These are phyloP conservation scores for Leishmania arabica DNA, from an alignment of 208 protist species.

Conservation along the genomic window DNA sequence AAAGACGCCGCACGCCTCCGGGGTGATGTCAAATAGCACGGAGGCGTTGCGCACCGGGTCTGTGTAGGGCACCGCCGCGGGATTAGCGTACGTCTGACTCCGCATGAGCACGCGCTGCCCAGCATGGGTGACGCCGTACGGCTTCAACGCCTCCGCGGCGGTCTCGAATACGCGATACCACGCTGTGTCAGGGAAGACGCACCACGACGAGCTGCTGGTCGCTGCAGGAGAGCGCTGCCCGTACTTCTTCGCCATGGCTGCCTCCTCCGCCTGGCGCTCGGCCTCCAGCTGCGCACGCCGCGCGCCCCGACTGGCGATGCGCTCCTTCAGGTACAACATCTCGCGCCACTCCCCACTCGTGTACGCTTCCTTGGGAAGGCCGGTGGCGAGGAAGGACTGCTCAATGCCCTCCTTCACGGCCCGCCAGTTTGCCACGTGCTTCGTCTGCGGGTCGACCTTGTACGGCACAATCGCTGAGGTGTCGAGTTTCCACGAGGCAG, in stretches of 20 bases:
- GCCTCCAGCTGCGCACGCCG: conserved; percentile 56
- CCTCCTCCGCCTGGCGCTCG: conserved; percentile 41
- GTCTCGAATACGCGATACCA: conserved; percentile 84
- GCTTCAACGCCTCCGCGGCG: conserved; percentile 41
- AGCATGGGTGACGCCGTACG: conserved; percentile 53
- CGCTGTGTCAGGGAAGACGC: conserved; percentile 74
- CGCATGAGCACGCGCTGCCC: conserved; percentile 55
- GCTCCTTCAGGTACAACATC: conserved; percentile 60
- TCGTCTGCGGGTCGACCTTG: conserved; percentile 67
- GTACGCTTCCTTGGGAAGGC: conserved; percentile 81
- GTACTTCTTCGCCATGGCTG: conserved; percentile 23
- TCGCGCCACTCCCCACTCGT: conserved; percentile 73
- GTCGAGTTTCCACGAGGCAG: conserved; percentile 71
- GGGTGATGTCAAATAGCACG: conserved; percentile 63
- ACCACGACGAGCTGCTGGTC: background rate
- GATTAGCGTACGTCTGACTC: conserved; percentile 39
- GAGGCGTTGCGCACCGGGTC: conserved; percentile 33
- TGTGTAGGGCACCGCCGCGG: conserved; percentile 59
- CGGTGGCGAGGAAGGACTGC: conserved; percentile 76
- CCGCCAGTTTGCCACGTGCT: conserved; percentile 83
- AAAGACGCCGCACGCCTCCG: conserved; percentile 57
- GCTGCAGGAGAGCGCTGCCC: background rate
- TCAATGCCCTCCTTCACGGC: conserved; percentile 90
- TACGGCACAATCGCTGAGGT: conserved; percentile 82
- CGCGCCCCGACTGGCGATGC: conserved; percentile 51